phyloP scores from a whole-genome alignment of 78 protist species.

The Chrysochromulina parva region DNA sequence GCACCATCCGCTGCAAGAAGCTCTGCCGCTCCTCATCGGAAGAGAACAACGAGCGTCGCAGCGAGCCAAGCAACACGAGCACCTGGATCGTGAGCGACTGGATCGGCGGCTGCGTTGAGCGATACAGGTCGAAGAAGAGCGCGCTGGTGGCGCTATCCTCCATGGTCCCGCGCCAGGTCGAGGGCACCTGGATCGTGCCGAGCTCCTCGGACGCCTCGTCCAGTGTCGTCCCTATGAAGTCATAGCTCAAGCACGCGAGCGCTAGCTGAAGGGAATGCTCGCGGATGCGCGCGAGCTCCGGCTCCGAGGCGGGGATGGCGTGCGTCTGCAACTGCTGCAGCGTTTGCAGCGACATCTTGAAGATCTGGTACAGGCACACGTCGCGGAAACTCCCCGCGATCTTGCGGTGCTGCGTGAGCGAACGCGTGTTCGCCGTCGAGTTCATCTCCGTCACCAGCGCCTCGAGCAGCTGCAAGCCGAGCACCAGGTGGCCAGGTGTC shows the following conservation, averaged over 20 bases:
- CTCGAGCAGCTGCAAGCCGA: background rate
- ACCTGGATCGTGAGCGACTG: conserved; percentile 24
- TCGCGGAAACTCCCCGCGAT: background rate
- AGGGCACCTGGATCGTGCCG: conserved; percentile 47
- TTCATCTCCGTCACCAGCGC: conserved; percentile 12
- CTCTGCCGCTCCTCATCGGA: conserved; percentile 16
- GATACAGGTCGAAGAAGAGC: conserved; percentile 25
- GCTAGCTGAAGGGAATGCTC: background rate
- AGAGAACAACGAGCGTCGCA: conserved; percentile 51
- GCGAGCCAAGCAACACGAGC: conserved; percentile 51
- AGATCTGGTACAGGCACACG: background rate
- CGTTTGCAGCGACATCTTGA: background rate
- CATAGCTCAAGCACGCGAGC: conserved; percentile 28
- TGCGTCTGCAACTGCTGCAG: no score
- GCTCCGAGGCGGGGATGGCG: background rate
- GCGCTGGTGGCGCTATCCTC: background rate
- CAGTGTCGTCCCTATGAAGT: conserved; percentile 56
- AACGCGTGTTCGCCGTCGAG: background rate
- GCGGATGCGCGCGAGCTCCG: background rate
- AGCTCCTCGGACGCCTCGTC: conserved; percentile 50
- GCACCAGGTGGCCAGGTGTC: background rate
- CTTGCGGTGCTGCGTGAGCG: conserved; percentile 36
- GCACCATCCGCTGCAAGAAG: background rate
- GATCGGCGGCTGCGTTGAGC: background rate
- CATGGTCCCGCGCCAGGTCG: conserved; percentile 25